Percentiles rank a stretch among this genome's conserved stretches.
These are phyloP conservation scores for Saccharum spontaneum DNA, from an alignment of 176 grass and related monocot genomes.

Conservation along the genomic window DNA sequence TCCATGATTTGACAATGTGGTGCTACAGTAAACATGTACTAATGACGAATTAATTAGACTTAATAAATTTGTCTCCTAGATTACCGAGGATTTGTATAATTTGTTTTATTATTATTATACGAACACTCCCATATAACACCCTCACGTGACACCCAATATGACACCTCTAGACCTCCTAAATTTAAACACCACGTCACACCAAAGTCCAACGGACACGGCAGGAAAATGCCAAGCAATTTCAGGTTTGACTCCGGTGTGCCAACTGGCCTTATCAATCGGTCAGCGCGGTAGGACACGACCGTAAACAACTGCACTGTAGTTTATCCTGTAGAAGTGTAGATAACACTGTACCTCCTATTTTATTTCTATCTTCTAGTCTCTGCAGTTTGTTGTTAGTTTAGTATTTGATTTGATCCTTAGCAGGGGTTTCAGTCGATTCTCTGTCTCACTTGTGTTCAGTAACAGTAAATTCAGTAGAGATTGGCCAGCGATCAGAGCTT, in stretches of 20 bases:
- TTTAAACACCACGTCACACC: too few species aligned
- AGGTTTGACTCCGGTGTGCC: slow-evolving; percentile 9
- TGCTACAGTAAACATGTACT: too few species aligned
- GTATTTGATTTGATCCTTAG: background rate
- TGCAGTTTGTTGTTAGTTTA: background rate
- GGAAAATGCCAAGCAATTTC: slow-evolving; percentile 10
- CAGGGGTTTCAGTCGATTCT: background rate
- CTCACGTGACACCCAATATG: too few species aligned
- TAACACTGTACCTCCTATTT: background rate
- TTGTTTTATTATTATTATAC: too few species aligned
- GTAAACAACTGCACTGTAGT: background rate
- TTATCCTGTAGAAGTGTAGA: background rate
- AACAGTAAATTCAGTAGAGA: background rate
- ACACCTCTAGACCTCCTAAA: too few species aligned
- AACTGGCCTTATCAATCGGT: background rate
- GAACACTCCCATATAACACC: too few species aligned
- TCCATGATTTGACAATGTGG: too few species aligned
- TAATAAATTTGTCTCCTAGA: too few species aligned
- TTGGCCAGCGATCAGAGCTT: background rate
- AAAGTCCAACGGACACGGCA: background rate
- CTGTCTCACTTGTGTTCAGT: background rate
- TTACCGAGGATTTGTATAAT: too few species aligned
- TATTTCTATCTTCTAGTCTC: background rate
- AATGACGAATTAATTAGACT: too few species aligned
- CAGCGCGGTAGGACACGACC: background rate